Conservation (phyloP, 306 rosid genomes). For the Acmispon strigosus region DNA sequence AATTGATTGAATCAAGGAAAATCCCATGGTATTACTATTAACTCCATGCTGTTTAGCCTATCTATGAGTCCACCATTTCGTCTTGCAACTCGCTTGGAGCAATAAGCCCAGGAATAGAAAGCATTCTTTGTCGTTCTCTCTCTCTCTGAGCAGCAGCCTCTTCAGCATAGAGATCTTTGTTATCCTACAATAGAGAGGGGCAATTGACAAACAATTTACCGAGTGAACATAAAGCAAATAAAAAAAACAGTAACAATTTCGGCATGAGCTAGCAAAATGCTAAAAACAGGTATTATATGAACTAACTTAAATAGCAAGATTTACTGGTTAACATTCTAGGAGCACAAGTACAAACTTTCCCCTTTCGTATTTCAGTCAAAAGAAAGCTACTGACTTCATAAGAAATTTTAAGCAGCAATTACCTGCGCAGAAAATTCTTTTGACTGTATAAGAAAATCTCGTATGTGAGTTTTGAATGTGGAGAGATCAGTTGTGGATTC, state of each 20-base stretch:
- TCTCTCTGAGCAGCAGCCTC: conserved; percentile 97
- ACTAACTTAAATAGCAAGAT: neutral
- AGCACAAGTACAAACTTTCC: neutral
- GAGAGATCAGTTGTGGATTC: conserved; percentile 75
- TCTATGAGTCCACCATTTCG: conserved; percentile 88
- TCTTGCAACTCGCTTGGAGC: conserved; percentile 97
- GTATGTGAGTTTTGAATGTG: conserved; percentile 67
- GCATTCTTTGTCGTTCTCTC: conserved; percentile 93
- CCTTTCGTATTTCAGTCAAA: neutral
- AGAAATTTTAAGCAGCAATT: neutral
- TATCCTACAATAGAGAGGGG: conserved; percentile 52
- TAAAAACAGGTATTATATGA: neutral
- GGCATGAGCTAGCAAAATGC: neutral
- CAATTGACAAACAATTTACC: neutral
- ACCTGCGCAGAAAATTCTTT: conserved; percentile 99
- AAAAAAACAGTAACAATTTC: neutral
- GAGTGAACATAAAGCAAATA: neutral
- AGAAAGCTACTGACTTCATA: neutral
- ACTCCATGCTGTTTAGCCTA: conserved; percentile 23
- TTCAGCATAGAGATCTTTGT: conserved; percentile 94
- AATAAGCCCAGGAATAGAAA: conserved; percentile 92
- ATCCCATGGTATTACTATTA: conserved; percentile 31
- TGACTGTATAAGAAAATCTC: conserved; percentile 91
- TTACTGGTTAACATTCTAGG: neutral
- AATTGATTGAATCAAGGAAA: conserved; percentile 35